Evolutionary conservation across 2,329 filamentous ascomycete genomes (phyloP), one percentile per base, ranked within the genome.

Genomic region (Aspergillus pseudonomiae): DNA sequence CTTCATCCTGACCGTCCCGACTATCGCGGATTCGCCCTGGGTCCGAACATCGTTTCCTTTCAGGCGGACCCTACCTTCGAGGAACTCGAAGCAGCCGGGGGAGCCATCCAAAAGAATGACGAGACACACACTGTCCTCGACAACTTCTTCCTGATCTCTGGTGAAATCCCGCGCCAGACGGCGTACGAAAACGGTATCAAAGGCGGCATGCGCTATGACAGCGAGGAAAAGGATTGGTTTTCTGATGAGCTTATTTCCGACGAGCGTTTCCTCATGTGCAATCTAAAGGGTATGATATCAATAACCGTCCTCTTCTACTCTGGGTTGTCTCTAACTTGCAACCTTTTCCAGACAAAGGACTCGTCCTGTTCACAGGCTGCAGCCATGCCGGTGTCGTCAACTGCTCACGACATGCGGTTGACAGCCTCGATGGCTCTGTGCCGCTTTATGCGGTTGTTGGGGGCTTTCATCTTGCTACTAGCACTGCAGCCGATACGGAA

Each of bases 341-440:
- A 57, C 28, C 34, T 16, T 12, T 46, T 34, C 3, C 59, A 84
- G 83, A 74, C 14, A 83, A 82, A 64, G 85, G 85, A 0, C 76
- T 86, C 3, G 81, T 87, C 2, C 75, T 86, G 24, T 85, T 87
- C 68, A 85, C 84, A 0, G 85, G 84, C 12, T 87, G 85, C 73
- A 84, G 82, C 66, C 84, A 87, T 62, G 83, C 84, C 0, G 84
- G 85, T 0, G 81, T 86, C 9, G 80, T 86, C 59, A 87, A 87
- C 67, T 79, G 81, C 3, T 74, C 79, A 1, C 79, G 77, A 46
- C 80, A 85, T 68, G 83, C 84, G 0, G 46, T 82, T 0, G 73
- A 80, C 1, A 73, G 83, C 2, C 67, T 75, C 1, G 75, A 73
- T 1, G 71, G 72, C 4, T 68, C 73, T 1, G 69, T 75, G 3